Evolutionary conservation across 2,329 filamentous ascomycete genomes (phyloP), one percentile per base, ranked within the genome.

Genomic region (Daldinia sp.): DNA sequence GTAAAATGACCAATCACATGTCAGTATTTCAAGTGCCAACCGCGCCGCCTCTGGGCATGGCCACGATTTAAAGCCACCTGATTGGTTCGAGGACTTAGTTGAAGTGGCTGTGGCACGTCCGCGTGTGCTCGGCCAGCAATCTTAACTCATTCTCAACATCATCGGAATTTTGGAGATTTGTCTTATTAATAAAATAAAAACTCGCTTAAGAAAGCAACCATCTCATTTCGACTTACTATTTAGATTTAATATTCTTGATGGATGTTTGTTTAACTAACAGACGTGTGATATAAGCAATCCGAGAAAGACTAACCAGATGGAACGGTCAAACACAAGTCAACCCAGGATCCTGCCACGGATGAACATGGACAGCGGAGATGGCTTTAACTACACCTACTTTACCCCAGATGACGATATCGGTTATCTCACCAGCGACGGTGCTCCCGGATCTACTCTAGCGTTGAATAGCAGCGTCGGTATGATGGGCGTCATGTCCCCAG

Each of bases 361-460:
- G 58, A 64, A 55, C 27, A 30, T 68, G 19, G 55, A 67, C 47
- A 57, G 48, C 35, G 63, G 63, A 27, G 64, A 63, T 19, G 58
- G 64, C 43, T 66, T 69, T 27, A 57, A 67, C 35, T 69, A 68
- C 65, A 35, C 61, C 11, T 52, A 56, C 25, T 71, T 69, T n/a
- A 43, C 67, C 37, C 61, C 61, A 27, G 68, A 68, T 3, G 63
- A 63, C 3, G 61, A 68, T 47, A 7, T 55, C 4, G 55, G 61
- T 10, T 67, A 67, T 47, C 39, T 64, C 8, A 61, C 55, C 9
- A 64, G 63, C 41, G 37, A 52, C 30, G 64, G 58, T 19, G 64
- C 68, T 25, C 61, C 70, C 17, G 58, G 63, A 8, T 69, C 70
- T 21, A 43, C 53, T 37, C 54, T 65, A 6, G 60, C 52, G 10